phyloP scores from a whole-genome alignment of 257 asterid genomes.

The Solanum pennellii region DNA sequence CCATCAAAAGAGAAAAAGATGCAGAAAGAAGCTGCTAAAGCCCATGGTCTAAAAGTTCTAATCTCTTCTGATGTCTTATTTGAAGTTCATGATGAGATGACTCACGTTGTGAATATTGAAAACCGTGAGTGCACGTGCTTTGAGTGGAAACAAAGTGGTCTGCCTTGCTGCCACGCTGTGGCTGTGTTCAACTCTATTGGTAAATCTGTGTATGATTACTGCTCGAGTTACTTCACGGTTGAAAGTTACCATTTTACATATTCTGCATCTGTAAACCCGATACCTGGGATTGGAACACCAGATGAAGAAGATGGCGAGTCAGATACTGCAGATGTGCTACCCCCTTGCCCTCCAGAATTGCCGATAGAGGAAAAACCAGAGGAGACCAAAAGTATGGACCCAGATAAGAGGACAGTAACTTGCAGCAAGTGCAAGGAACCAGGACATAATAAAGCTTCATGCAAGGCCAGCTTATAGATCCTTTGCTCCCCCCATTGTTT shows the following conservation, averaged over 20 bases:
- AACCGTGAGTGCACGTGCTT: conserved; percentile 71
- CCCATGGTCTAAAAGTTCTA: conserved; percentile 50
- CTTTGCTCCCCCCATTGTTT: background rate
- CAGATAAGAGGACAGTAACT: conserved; percentile 71
- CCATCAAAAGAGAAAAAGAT: conserved; percentile 63
- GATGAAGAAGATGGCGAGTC: conserved; percentile 20
- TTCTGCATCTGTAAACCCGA: conserved; percentile 34
- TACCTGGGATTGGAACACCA: conserved; percentile 38
- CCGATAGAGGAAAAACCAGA: conserved; percentile 35
- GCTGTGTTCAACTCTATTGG: conserved; percentile 49
- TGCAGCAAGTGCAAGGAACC: conserved; percentile 83
- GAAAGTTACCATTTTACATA: conserved; percentile 48
- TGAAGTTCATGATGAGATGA: conserved; percentile 82
- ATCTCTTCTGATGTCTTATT: conserved; percentile 61
- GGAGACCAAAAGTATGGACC: conserved; percentile 34
- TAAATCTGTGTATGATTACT: conserved; percentile 44
- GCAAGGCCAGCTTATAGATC: conserved; percentile 37
- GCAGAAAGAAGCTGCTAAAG: conserved; percentile 40
- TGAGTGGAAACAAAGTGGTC: conserved; percentile 50
- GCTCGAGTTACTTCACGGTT: conserved; percentile 46
- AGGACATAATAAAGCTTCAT: conserved; percentile 86
- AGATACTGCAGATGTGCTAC: conserved; percentile 42
- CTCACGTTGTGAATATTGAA: conserved; percentile 66
- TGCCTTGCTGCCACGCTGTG: conserved; percentile 77
- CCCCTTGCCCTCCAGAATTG: conserved; percentile 37